phyloP scores from a whole-genome alignment of 2,329 filamentous ascomycete species.

The Paraconiothyrium sp. region DNA sequence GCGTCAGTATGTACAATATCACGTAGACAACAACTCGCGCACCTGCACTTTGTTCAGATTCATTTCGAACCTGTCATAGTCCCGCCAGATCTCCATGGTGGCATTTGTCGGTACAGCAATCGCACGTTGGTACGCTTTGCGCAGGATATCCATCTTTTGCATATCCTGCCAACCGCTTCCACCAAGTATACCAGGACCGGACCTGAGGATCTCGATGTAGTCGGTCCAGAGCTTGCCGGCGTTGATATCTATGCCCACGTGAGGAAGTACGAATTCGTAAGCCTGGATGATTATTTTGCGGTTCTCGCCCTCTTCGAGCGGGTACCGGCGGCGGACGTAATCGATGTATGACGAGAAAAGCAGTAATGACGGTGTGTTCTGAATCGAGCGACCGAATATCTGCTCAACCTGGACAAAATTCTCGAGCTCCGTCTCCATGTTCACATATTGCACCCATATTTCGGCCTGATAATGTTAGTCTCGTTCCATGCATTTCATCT shows the following conservation, averaged over 20 bases:
- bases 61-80: conserved; percentile 97
- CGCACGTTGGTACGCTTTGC: conserved; percentile 91
- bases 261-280: conserved; percentile 91
- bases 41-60: conserved; percentile 90
- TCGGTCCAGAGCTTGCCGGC: conserved; percentile 92
- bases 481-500: conserved; percentile 16
- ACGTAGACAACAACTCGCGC: conserved; percentile 45
- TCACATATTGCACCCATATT: conserved; percentile 87
- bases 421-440: conserved; percentile 88
- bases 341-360: conserved; percentile 95
- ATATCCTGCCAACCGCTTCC: conserved; percentile 94
- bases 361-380: conserved; percentile 81
- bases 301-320: conserved; percentile 77
- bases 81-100: conserved; percentile 89
- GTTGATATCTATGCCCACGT: conserved; percentile 90
- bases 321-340: conserved; percentile 91
- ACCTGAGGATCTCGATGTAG: conserved; percentile 92
- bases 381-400: conserved; percentile 82
- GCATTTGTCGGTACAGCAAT: conserved; percentile 86
- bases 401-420: conserved; percentile 82
- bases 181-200: conserved; percentile 83
- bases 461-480: conserved; percentile 76
- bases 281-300: conserved; percentile 83
- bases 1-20: conserved; percentile 27
- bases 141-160: conserved; percentile 94